These are phyloP conservation scores for Pythium aquatile DNA, from an alignment of 352 stramenopile genomes.

Conservation along the genomic window DNA sequence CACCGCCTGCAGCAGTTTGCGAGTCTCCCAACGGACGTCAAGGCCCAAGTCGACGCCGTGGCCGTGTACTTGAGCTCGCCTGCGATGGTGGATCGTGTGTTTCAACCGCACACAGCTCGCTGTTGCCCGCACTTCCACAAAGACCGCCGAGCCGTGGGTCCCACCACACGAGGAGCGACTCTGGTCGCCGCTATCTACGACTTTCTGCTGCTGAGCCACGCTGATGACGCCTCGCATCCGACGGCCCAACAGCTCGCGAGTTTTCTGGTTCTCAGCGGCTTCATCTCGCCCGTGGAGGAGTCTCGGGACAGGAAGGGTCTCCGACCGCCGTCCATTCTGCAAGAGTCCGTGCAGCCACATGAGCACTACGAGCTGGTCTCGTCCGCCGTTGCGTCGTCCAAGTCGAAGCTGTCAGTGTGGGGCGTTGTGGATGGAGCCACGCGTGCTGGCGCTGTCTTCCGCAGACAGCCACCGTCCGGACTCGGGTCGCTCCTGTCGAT, in stretches of 20 bases:
- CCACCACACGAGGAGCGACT: slow-evolving; percentile 37
- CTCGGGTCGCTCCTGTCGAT: slow-evolving; percentile 6
- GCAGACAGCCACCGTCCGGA: slow-evolving; percentile 18
- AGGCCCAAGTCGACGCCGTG: slow-evolving; percentile 18
- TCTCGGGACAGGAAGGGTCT: slow-evolving; percentile 1
- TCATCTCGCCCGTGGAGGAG: slow-evolving; percentile 34
- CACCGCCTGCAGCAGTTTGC: slow-evolving; percentile 20
- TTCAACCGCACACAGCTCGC: slow-evolving; percentile 10
- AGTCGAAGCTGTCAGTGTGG: slow-evolving; percentile 32
- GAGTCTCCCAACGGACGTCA: slow-evolving; percentile 2
- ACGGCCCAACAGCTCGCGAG: slow-evolving; percentile 32
- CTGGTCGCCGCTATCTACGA: slow-evolving; percentile 34
- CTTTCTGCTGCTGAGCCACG: slow-evolving; percentile 27
- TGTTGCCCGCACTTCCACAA: not conserved
- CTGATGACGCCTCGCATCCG: slow-evolving; percentile 22
- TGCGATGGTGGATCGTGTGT: slow-evolving; percentile 17
- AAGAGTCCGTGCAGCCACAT: slow-evolving; percentile 33
- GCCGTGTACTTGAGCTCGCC: slow-evolving; percentile 16
- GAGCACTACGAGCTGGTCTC: slow-evolving; percentile 52
- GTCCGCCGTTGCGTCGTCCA: slow-evolving; percentile 9
- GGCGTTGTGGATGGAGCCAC: slow-evolving; percentile 35
- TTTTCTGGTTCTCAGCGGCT: slow-evolving; percentile 34
- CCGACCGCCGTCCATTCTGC: not conserved
- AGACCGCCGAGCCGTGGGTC: slow-evolving; percentile 8
- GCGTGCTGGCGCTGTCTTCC: slow-evolving; percentile 29